Percentiles rank a stretch among this genome's conserved stretches.
phyloP scores from a whole-genome alignment of 306 rosid genomes.

The Styphnolobium japonicum region DNA sequence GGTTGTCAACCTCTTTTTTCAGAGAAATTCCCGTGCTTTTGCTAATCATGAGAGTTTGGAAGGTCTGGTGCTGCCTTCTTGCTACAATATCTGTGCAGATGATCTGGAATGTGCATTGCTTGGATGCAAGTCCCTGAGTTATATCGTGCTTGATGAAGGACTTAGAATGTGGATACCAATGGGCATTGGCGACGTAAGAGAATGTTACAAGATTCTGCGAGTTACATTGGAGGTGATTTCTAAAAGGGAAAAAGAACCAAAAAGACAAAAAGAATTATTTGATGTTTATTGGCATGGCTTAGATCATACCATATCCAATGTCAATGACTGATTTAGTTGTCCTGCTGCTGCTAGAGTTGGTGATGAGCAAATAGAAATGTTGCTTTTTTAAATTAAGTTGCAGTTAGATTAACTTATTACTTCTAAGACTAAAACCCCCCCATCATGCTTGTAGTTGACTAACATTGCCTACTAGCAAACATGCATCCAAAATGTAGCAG shows the following conservation, averaged over 20 bases:
- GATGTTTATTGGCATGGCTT: not conserved
- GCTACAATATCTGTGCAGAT: not conserved
- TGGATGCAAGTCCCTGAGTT: slow-evolving; percentile 12
- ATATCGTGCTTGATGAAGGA: slow-evolving; percentile 18
- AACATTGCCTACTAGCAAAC: not conserved
- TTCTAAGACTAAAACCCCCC: not conserved
- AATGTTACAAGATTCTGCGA: slow-evolving; percentile 4
- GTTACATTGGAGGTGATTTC: slow-evolving; percentile 24
- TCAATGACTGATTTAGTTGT: not conserved
- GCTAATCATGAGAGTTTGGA: slow-evolving; percentile 17
- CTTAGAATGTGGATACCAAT: slow-evolving; percentile 21
- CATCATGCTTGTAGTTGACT: not conserved
- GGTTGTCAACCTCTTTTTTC: slow-evolving; percentile 17
- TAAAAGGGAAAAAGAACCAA: not conserved
- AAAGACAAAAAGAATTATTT: not conserved
- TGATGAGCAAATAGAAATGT: not conserved
- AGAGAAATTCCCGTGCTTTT: too few relatives aligned
- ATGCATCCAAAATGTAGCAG: not conserved
- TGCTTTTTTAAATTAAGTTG: not conserved
- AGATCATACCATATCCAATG: not conserved
- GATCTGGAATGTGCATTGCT: not conserved
- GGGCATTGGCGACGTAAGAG: not conserved
- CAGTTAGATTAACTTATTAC: not conserved
- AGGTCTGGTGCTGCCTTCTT: not conserved
- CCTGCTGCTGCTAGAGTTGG: not conserved